These are phyloP conservation scores for Olyra latifolia DNA, from an alignment of 176 grass and related monocot genomes.

Conservation along the genomic window DNA sequence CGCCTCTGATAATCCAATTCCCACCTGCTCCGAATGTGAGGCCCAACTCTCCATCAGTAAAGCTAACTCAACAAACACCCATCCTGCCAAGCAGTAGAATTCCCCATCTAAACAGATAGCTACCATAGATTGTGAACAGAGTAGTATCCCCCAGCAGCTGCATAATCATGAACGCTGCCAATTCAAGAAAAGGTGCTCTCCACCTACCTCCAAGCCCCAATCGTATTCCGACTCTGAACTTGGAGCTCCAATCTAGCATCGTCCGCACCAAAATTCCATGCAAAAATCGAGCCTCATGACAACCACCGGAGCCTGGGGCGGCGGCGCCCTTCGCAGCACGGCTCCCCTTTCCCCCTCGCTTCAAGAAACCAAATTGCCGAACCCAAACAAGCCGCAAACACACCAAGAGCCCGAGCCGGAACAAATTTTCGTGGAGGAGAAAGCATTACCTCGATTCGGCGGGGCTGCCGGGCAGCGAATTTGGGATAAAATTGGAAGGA, in stretches of 20 bases:
- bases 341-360: neutral
- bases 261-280: neutral
- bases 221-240: neutral
- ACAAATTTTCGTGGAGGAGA: neutral
- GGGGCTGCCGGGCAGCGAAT: neutral
- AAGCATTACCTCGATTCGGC: conserved; percentile 10
- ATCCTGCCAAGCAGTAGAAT: neutral
- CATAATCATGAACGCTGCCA: neutral
- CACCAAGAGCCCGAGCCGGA: neutral
- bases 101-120: neutral
- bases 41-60: neutral
- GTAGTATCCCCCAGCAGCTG: neutral
- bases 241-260: neutral
- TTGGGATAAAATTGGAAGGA: neutral
- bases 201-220: too few relatives aligned
- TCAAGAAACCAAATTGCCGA: conserved; percentile 13
- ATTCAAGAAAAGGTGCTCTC: neutral
- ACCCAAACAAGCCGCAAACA: neutral
- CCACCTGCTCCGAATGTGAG: neutral
- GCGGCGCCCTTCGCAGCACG: neutral
- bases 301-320: neutral
- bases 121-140: neutral
- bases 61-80: neutral
- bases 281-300: neutral
- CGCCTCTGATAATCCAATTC: neutral